phyloP scores from a whole-genome alignment of 164 flowering plant genomes.

The Dillenia suffruticosa region DNA sequence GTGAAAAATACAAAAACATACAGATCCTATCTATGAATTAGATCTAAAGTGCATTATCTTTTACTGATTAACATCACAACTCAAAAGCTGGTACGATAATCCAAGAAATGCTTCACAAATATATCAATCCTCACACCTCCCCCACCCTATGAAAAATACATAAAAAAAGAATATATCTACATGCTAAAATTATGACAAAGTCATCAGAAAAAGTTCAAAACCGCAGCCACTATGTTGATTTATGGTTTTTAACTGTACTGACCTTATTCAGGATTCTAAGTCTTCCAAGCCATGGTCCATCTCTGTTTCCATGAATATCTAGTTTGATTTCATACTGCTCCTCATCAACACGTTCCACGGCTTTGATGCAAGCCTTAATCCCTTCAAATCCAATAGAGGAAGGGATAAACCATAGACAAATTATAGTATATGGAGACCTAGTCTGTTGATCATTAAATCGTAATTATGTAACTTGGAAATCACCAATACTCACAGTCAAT shows the following conservation, averaged over 20 bases:
- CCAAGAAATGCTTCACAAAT: too few relatives aligned
- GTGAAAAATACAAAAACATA: too few relatives aligned
- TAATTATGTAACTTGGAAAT: not conserved
- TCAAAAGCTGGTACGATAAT: too few relatives aligned
- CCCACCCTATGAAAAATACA: too few relatives aligned
- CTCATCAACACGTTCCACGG: constrained; percentile 60
- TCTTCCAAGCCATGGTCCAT: constrained; percentile 78
- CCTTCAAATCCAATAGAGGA: constrained; percentile 35
- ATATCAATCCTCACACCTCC: too few relatives aligned
- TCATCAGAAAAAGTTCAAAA: too few relatives aligned
- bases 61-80: too few relatives aligned
- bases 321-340: constrained; percentile 54
- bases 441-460: not conserved
- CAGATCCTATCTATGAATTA: too few relatives aligned
- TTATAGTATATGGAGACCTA: not conserved
- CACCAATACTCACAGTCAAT: constrained; percentile 62
- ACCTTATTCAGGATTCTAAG: constrained; percentile 69
- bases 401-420: not conserved
- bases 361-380: constrained; percentile 71
- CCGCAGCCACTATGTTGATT: too few relatives aligned
- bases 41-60: too few relatives aligned
- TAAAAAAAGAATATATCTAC: too few relatives aligned
- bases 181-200: too few relatives aligned
- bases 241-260: not conserved
- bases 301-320: constrained; percentile 70